These are phyloP conservation scores for Penicillium sp. DNA, from an alignment of 2,329 filamentous ascomycete species.

Conservation along the genomic window DNA sequence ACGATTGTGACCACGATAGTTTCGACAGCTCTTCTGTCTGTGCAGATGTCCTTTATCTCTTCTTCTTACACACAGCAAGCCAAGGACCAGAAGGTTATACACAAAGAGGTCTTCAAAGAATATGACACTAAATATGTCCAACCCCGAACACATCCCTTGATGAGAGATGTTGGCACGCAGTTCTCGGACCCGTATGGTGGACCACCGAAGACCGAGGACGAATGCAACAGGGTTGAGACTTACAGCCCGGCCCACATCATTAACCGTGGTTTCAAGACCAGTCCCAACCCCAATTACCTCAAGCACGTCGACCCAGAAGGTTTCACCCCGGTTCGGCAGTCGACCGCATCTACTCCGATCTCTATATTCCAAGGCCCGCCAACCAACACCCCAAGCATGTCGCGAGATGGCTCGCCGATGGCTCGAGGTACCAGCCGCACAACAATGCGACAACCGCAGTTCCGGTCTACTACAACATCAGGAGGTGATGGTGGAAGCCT, in stretches of 20 bases:
- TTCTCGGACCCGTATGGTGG: slow-evolving; percentile 52
- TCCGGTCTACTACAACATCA: slow-evolving; percentile 44
- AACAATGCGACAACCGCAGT: slow-evolving; percentile 56
- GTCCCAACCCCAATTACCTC: slow-evolving; percentile 78
- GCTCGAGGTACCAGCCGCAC: slow-evolving; percentile 39
- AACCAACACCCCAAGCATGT: slow-evolving; percentile 44
- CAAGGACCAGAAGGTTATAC: slow-evolving; percentile 80
- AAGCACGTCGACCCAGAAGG: slow-evolving; percentile 70
- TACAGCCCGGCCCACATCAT: slow-evolving; percentile 64
- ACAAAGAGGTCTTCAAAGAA: slow-evolving; percentile 89
- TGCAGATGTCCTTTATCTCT: slow-evolving; percentile 72
- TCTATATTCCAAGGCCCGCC: slow-evolving; percentile 31
- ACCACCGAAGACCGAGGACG: slow-evolving; percentile 43
- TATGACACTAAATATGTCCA: slow-evolving; percentile 96
- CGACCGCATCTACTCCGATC: slow-evolving; percentile 47
- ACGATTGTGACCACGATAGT: slow-evolving; percentile 81
- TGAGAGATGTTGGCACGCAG: slow-evolving; percentile 78
- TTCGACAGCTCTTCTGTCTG: slow-evolving; percentile 71
- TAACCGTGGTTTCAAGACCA: slow-evolving; percentile 74
- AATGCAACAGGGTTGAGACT: slow-evolving; percentile 57
- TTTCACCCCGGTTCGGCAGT: slow-evolving; percentile 37
- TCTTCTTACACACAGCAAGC: slow-evolving; percentile 76
- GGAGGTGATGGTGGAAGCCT: slow-evolving; percentile 71
- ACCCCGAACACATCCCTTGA: slow-evolving; percentile 77
- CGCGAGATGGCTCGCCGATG: slow-evolving; percentile 50